These are phyloP conservation scores for Alternaria arbusti DNA, from an alignment of 2,329 filamentous ascomycete species.

Conservation along the genomic window DNA sequence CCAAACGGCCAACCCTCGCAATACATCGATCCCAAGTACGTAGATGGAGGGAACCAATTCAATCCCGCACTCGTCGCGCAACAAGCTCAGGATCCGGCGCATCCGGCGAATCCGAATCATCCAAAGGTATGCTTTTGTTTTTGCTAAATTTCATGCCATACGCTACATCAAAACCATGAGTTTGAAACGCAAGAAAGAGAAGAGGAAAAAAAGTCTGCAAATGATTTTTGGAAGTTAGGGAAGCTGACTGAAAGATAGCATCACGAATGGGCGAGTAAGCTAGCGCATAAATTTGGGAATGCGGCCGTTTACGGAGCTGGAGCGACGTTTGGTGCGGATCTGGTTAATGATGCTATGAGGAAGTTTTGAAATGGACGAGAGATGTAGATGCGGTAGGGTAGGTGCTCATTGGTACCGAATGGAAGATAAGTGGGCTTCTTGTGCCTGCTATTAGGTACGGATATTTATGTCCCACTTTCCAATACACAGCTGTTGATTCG, in stretches of 20 bases:
- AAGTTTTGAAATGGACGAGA: slow-evolving; percentile 9
- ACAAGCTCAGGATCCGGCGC: slow-evolving; percentile 26
- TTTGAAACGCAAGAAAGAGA: too few relatives aligned
- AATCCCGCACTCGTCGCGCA: slow-evolving; percentile 26
- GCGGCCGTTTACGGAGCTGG: slow-evolving; percentile 25
- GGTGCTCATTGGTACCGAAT: background rate
- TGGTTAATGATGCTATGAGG: slow-evolving; percentile 30
- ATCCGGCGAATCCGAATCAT: slow-evolving; percentile 25
- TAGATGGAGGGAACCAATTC: slow-evolving; percentile 19
- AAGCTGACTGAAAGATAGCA: slow-evolving; percentile 9
- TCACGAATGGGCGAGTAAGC: slow-evolving; percentile 27
- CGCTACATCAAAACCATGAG: too few relatives aligned
- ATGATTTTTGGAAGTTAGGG: too few relatives aligned
- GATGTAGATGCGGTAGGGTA: background rate
- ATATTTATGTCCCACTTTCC: fast-evolving
- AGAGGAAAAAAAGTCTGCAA: too few relatives aligned
- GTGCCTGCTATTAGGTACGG: background rate
- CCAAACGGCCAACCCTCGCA: slow-evolving; percentile 22
- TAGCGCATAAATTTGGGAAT: slow-evolving; percentile 27
- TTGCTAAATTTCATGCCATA: too few relatives aligned
- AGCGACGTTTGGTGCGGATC: slow-evolving; percentile 26
- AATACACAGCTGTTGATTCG: background rate
- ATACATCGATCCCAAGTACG: slow-evolving; percentile 24
- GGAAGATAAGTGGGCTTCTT: background rate
- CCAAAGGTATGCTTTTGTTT: slow-evolving; percentile 12